Conservation (phyloP, 2,329 filamentous ascomycete genomes). For the Aspergillus neotritici region DNA sequence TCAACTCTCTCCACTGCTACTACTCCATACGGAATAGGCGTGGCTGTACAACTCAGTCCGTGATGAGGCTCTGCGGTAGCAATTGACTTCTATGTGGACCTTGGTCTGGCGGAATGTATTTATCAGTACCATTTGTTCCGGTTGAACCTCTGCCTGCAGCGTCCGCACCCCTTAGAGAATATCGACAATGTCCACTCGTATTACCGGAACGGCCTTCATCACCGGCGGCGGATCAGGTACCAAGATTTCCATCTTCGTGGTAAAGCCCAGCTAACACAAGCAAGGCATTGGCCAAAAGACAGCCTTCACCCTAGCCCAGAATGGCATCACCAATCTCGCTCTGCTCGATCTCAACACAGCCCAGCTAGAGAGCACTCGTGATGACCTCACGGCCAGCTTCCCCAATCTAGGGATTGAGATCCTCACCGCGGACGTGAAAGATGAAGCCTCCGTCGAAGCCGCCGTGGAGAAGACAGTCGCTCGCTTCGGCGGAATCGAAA, state of each 20-base stretch:
- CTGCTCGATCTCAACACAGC: conserved; percentile 47
- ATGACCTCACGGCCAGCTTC: conserved; percentile 30
- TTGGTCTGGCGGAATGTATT: too few species aligned
- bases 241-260: background rate
- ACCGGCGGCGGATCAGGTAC: conserved; percentile 22
- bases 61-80: too few species aligned
- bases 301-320: conserved; percentile 43
- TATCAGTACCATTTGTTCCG: too few species aligned
- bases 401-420: conserved; percentile 39
- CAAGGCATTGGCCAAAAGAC: conserved; percentile 52
- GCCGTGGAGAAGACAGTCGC: conserved; percentile 39
- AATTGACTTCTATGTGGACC: too few species aligned
- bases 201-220: conserved; percentile 25
- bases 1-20: too few species aligned
- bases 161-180: too few species aligned
- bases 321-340: conserved; percentile 45
- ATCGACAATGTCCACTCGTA: background rate
- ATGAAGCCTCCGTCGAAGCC: conserved; percentile 40
- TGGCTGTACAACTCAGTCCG: too few species aligned
- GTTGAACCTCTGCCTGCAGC: too few species aligned
- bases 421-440: conserved; percentile 45
- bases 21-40: too few species aligned
- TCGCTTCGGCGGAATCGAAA: conserved; percentile 50
- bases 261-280: background rate
- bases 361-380: conserved; percentile 29